Conservation (phyloP, 108 stramenopile species). For the Cyclotella baltica region DNA sequence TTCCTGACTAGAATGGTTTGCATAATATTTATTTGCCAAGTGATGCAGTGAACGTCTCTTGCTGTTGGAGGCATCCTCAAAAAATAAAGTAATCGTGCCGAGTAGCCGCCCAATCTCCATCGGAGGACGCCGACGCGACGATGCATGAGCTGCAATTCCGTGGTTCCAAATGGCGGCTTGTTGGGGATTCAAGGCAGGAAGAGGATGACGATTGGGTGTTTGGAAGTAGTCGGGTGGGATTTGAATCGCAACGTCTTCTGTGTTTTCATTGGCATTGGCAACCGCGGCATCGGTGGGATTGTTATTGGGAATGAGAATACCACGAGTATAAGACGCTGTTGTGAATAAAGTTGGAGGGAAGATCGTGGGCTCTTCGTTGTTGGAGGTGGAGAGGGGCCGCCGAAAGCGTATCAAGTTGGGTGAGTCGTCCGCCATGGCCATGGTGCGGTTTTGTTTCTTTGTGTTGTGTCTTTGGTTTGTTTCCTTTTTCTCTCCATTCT, state of each 20-base stretch:
- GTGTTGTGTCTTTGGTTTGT: too few relatives aligned
- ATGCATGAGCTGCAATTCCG: constrained; percentile 18
- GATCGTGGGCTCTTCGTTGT: not conserved
- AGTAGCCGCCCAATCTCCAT: constrained; percentile 22
- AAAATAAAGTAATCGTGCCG: constrained; percentile 29
- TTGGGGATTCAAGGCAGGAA: constrained; percentile 3
- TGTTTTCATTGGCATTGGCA: not conserved
- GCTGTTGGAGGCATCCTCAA: constrained; percentile 9
- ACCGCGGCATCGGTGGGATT: not conserved
- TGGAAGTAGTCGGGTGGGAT: not conserved
- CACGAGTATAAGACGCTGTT: constrained; percentile 16
- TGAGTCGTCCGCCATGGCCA: too few relatives aligned
- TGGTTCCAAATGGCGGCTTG: constrained; percentile 28
- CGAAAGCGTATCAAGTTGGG: too few relatives aligned
- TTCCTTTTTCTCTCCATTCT: too few relatives aligned
- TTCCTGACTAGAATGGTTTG: not conserved
- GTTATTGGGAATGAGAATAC: constrained; percentile 16
- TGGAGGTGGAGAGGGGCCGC: not conserved
- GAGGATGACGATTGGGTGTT: not conserved
- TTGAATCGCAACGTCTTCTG: not conserved
- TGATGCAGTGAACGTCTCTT: not conserved
- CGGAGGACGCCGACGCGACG: constrained; percentile 22
- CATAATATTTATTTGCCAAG: not conserved
- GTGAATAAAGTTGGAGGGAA: constrained; percentile 42
- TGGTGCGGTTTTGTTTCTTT: too few relatives aligned